Conservation (phyloP, 345 rosid genomes). For the Syzygium oleosum region DNA sequence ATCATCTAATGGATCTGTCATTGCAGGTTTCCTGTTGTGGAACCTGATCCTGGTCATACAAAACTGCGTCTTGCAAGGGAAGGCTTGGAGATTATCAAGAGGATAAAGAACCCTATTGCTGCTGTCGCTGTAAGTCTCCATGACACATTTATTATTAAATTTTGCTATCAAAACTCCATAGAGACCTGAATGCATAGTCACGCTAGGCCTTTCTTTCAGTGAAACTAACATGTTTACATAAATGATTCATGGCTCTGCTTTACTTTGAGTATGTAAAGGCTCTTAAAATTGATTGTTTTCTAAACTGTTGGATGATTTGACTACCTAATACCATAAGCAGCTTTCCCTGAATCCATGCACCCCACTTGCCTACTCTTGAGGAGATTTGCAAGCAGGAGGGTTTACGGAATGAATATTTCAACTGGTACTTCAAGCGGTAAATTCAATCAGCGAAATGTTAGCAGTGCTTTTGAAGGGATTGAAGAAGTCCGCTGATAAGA, state of each 20-base stretch:
- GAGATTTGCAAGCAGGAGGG: not conserved
- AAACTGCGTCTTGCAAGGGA: constrained; percentile 89
- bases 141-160: not conserved
- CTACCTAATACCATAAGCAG: not conserved
- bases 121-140: constrained; percentile 81
- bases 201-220: not conserved
- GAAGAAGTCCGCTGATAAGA: not conserved
- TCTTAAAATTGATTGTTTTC: not conserved
- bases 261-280: not conserved
- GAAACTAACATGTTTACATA: not conserved
- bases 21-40: constrained; percentile 81
- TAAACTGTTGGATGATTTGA: not conserved
- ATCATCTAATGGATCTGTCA: not conserved
- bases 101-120: constrained; percentile 80
- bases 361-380: not conserved
- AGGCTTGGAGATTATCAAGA: constrained; percentile 83
- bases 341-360: not conserved
- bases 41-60: constrained; percentile 96
- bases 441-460: not conserved
- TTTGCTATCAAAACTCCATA: not conserved
- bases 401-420: not conserved
- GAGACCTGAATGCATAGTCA: not conserved
- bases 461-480: not conserved
- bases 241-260: not conserved
- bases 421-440: not conserved